A percentile compares a stretch with the other conserved stretches of the same genome.
phyloP scores from a whole-genome alignment of 257 asterid genomes.

The Ilex asprella region DNA sequence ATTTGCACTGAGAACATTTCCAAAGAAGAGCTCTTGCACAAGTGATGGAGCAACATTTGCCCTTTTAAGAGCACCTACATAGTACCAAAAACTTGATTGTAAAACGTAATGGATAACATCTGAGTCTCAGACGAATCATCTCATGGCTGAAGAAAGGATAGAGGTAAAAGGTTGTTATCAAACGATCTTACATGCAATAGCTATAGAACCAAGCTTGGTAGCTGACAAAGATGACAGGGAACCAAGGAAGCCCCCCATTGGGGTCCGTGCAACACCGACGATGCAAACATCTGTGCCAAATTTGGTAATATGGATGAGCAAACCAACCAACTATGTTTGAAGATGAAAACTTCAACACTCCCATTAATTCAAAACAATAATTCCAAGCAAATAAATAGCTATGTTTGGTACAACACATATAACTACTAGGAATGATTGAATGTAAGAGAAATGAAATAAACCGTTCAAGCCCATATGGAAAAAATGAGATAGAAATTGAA shows the following conservation, averaged over 20 bases:
- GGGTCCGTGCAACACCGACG: conserved; percentile 96
- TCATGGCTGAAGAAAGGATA: neutral
- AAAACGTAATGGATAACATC: neutral
- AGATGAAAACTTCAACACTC: neutral
- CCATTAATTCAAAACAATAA: too few relatives aligned
- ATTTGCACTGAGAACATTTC: conserved; percentile 94
- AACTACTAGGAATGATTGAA: too few relatives aligned
- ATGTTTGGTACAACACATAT: too few relatives aligned
- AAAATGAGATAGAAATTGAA: neutral
- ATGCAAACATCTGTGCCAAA: conserved; percentile 75
- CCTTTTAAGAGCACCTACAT: conserved; percentile 78
- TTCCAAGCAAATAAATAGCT: too few relatives aligned
- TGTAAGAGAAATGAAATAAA: neutral
- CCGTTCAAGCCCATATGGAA: neutral
- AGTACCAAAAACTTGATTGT: conserved; percentile 2
- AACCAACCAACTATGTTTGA: neutral
- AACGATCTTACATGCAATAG: conserved; percentile 46
- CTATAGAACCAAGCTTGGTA: conserved; percentile 88
- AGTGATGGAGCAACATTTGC: conserved; percentile 73
- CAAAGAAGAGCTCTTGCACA: conserved; percentile 93
- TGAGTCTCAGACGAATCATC: too few relatives aligned
- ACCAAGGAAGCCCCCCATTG: conserved; percentile 85
- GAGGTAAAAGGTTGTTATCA: conserved; percentile 2
- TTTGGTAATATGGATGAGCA: conserved; percentile 2
- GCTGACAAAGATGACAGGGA: conserved; percentile 83